Conservation (phyloP, 805 yeast species). For the Hanseniaspora hatyaiensis region DNA sequence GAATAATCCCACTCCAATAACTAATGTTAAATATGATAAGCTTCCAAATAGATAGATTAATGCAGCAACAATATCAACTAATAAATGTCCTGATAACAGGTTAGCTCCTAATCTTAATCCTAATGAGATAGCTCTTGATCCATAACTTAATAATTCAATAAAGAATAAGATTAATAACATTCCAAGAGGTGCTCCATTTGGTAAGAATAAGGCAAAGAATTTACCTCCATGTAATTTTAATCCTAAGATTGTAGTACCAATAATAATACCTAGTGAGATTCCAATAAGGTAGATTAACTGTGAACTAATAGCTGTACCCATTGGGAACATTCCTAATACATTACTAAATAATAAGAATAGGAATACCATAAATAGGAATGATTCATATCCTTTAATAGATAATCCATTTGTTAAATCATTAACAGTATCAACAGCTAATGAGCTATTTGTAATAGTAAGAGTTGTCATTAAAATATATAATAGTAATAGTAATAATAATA, state of each 20-base stretch:
- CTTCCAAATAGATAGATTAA: constrained; percentile 24
- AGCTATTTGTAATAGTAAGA: no score
- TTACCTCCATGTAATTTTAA: constrained; percentile 19
- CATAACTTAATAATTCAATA: constrained; percentile 23
- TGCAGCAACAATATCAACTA: constrained; percentile 24
- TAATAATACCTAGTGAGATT: constrained; percentile 19
- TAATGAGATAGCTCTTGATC: constrained; percentile 23
- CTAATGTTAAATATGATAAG: constrained; percentile 19
- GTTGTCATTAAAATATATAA: not conserved
- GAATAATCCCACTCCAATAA: constrained; percentile 22
- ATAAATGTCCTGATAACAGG: constrained; percentile 24
- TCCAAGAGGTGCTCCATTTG: constrained; percentile 22
- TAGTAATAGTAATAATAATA: constrained; percentile 3
- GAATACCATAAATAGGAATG: constrained; percentile 22
- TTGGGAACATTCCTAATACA: constrained; percentile 22
- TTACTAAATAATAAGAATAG: constrained; percentile 22
- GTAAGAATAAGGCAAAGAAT: constrained; percentile 25
- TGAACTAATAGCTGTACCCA: constrained; percentile 21
- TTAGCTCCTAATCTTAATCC: constrained; percentile 25
- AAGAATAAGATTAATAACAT: constrained; percentile 24
- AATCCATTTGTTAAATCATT: constrained; percentile 23
- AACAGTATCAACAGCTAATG: constrained; percentile 13
- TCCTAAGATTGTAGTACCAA: constrained; percentile 21
- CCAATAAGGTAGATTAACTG: constrained; percentile 22
- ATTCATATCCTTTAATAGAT: constrained; percentile 20